phyloP scores from a whole-genome alignment of 23 red algal species.

The Cyanidioschyzon merolae region DNA sequence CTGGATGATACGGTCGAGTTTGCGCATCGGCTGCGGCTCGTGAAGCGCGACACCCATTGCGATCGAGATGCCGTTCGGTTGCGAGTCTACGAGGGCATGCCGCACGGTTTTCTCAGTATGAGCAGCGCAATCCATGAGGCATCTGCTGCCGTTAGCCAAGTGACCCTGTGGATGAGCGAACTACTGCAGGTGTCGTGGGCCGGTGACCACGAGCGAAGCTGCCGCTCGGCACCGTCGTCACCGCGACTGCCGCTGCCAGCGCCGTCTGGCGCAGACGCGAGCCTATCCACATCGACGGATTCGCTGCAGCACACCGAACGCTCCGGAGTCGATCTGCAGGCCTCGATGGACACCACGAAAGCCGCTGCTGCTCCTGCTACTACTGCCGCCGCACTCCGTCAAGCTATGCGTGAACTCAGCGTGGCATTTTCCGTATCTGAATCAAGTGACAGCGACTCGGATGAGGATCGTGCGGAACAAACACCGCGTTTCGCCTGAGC shows the following conservation, averaged over 20 bases:
- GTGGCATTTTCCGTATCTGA: neutral
- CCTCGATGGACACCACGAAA: neutral
- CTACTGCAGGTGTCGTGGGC: neutral
- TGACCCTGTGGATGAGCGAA: constrained; percentile 10
- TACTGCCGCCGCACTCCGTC: neutral
- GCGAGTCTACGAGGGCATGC: constrained; percentile 38
- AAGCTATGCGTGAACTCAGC: neutral
- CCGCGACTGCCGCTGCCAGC: neutral
- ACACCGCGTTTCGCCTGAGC: too few relatives aligned
- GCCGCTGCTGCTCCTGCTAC: neutral
- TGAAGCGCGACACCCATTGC: constrained; percentile 14
- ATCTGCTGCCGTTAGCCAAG: neutral
- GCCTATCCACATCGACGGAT: too few relatives aligned
- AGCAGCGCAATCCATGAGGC: constrained; percentile 19
- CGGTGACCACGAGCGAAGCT: too few relatives aligned
- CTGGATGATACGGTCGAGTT: constrained; percentile 66
- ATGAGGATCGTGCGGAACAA: too few relatives aligned
- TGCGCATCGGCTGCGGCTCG: constrained; percentile 27
- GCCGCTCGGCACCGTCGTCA: neutral
- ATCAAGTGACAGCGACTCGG: neutral
- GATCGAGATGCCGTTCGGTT: neutral
- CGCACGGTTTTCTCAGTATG: constrained; percentile 94
- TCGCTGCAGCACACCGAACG: too few relatives aligned
- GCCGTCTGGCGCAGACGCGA: too few relatives aligned
- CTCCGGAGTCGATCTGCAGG: neutral